Evolutionary conservation across 2,329 filamentous ascomycete species (phyloP).

Genomic region (Colletotrichum australisinense): DNA sequence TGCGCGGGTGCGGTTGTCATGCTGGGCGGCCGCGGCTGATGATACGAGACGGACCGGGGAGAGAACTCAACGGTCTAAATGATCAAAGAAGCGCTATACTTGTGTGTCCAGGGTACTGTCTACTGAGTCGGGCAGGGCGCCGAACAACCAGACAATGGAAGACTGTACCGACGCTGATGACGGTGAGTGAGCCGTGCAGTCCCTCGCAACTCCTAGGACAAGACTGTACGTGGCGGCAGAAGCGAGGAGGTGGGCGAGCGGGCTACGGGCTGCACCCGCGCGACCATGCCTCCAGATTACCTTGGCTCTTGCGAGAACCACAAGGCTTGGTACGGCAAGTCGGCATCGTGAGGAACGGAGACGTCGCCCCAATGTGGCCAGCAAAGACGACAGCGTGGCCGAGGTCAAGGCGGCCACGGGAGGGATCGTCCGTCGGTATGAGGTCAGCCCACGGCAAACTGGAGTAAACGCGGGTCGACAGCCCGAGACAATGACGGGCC

Average conservation of each 20-base stretch:
- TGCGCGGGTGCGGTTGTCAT: slow-evolving; percentile 15
- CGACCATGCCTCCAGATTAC: neutral
- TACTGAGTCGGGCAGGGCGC: slow-evolving; percentile 3
- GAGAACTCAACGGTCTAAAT: neutral
- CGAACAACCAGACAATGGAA: neutral
- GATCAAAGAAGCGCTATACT: neutral
- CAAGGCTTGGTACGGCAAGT: slow-evolving; percentile 34
- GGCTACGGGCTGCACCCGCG: slow-evolving; percentile 16
- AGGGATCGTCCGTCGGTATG: neutral
- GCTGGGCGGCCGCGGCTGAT: slow-evolving; percentile 25
- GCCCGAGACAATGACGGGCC: neutral
- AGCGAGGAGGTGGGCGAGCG: slow-evolving; percentile 24
- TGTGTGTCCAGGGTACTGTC: neutral
- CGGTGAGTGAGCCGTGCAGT: neutral
- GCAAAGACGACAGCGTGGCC: slow-evolving; percentile 27
- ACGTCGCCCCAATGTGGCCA: slow-evolving; percentile 14
- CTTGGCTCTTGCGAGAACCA: slow-evolving; percentile 13
- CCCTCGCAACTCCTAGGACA: neutral
- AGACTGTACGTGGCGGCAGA: neutral
- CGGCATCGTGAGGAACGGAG: slow-evolving; percentile 27
- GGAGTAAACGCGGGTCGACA: neutral
- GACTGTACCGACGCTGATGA: neutral
- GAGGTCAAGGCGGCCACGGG: slow-evolving; percentile 1
- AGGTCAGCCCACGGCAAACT: slow-evolving; percentile 1
- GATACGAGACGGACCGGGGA: slow-evolving; percentile 17